Percentiles rank a stretch among this genome's conserved stretches.
phyloP scores from a whole-genome alignment of 495 filamentous ascomycete genomes.

The Lophiotrema nucula region DNA sequence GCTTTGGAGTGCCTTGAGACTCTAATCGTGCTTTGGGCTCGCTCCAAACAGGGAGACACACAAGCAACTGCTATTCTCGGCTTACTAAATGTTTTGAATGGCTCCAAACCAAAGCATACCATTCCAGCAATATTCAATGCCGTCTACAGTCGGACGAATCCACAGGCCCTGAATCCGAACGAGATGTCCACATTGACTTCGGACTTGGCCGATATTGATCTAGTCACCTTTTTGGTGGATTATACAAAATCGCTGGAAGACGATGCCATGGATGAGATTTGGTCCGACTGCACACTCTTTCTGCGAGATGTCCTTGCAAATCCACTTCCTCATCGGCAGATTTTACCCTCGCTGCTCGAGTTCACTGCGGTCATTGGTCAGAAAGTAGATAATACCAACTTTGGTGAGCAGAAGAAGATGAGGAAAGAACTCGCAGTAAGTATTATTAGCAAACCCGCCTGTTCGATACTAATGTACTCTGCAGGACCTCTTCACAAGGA shows the following conservation, averaged over 20 bases:
- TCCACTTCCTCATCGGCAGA: conserved; percentile 91
- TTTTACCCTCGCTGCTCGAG: conserved; percentile 80
- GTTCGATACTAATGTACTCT: conserved; percentile 26
- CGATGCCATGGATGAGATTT: conserved; percentile 99
- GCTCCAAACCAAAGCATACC: conserved; percentile 85
- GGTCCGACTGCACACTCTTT: conserved; percentile 91
- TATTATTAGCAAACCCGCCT: conserved; percentile 5
- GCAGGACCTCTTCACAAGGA: conserved; percentile 82
- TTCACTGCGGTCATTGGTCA: conserved; percentile 85
- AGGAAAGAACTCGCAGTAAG: conserved; percentile 84
- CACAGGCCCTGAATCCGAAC: conserved; percentile 69
- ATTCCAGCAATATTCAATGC: conserved; percentile 97
- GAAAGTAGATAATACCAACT: conserved; percentile 96
- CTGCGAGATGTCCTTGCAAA: conserved; percentile 86
- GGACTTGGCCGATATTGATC: conserved; percentile 72
- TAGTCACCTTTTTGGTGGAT: conserved; percentile 83
- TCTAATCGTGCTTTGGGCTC: conserved; percentile 75
- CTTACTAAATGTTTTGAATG: conserved; percentile 86
- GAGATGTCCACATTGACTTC: conserved; percentile 86
- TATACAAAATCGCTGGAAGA: conserved; percentile 90
- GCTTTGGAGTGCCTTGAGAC: conserved; percentile 94
- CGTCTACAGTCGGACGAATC: conserved; percentile 90
- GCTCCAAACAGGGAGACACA: conserved; percentile 36
- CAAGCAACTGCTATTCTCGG: conserved; percentile 62
- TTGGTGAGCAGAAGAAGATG: conserved; percentile 94